Percentiles rank a stretch among this genome's conserved stretches.
phyloP scores from a whole-genome alignment of 345 rosid genomes.

The Cardamine chenopodiifolia region DNA sequence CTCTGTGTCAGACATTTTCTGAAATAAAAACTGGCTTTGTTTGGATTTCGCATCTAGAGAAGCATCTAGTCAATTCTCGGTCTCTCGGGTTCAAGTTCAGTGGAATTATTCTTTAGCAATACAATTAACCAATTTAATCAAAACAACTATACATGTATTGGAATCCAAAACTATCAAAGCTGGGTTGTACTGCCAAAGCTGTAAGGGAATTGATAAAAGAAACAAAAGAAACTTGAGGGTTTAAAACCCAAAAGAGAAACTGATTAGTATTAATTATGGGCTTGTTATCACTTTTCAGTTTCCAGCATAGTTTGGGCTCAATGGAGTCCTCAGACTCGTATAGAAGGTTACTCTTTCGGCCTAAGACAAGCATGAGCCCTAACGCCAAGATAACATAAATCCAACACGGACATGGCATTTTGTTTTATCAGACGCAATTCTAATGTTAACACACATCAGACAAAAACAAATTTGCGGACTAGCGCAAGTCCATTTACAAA shows the following conservation, averaged over 20 bases:
- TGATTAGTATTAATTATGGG: neutral
- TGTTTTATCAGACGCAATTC: too few species aligned
- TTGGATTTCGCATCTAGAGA: constrained; percentile 1
- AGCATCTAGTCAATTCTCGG: neutral
- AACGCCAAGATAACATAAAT: neutral
- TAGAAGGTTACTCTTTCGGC: neutral
- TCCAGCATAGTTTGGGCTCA: neutral
- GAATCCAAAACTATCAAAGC: neutral
- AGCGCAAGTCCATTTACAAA: neutral
- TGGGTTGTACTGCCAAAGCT: neutral
- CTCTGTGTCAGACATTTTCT: constrained; percentile 23
- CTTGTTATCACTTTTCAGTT: neutral
- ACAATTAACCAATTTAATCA: neutral
- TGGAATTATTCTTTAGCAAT: neutral
- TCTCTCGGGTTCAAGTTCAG: neutral
- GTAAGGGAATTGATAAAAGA: too few species aligned
- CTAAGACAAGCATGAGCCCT: neutral
- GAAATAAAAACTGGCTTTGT: constrained; percentile 16
- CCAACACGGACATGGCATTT: neutral
- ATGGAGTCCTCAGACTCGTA: neutral
- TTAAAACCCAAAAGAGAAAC: neutral
- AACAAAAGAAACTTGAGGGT: too few species aligned
- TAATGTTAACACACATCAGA: too few species aligned
- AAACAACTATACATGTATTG: too few species aligned
- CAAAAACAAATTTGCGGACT: neutral